Conservation (phyloP, 352 stramenopile species). For the Phytophthora nicotianae region DNA sequence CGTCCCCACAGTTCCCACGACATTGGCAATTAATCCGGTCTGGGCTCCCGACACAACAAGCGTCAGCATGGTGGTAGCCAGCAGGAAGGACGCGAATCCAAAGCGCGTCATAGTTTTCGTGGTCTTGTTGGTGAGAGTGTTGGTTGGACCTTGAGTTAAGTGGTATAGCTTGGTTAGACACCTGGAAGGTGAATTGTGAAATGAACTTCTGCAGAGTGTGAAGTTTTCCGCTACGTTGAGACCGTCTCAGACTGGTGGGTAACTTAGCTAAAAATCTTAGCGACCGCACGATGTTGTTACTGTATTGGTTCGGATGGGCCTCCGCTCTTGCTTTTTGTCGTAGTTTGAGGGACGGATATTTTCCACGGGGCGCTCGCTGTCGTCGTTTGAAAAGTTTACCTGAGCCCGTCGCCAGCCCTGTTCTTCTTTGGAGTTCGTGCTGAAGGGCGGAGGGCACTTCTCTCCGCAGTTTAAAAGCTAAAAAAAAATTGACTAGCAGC, state of each 20-base stretch:
- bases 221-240: background rate
- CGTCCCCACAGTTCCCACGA: conserved; percentile 4
- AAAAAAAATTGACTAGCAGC: too few species aligned
- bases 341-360: conserved; percentile 2
- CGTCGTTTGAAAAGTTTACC: conserved; percentile 17
- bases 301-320: conserved; percentile 7
- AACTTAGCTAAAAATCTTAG: background rate
- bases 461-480: too few species aligned
- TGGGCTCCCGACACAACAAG: conserved; percentile 12
- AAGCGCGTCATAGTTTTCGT: conserved; percentile 25
- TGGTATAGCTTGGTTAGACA: conserved; percentile 27
- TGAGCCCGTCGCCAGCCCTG: conserved; percentile 10
- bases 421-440: conserved; percentile 26
- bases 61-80: conserved; percentile 7
- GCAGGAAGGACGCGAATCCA: conserved; percentile 13
- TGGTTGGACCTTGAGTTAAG: conserved; percentile 2
- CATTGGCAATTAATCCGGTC: background rate
- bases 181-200: conserved; percentile 41
- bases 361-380: conserved; percentile 15
- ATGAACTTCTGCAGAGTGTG: conserved; percentile 23
- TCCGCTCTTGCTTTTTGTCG: conserved; percentile 14
- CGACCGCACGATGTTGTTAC: background rate
- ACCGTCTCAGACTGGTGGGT: too few species aligned
- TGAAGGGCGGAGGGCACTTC: too few species aligned
- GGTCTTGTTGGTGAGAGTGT: background rate